Evolutionary conservation across 495 filamentous ascomycete species (phyloP).

Genomic region (Copromyces sp.): DNA sequence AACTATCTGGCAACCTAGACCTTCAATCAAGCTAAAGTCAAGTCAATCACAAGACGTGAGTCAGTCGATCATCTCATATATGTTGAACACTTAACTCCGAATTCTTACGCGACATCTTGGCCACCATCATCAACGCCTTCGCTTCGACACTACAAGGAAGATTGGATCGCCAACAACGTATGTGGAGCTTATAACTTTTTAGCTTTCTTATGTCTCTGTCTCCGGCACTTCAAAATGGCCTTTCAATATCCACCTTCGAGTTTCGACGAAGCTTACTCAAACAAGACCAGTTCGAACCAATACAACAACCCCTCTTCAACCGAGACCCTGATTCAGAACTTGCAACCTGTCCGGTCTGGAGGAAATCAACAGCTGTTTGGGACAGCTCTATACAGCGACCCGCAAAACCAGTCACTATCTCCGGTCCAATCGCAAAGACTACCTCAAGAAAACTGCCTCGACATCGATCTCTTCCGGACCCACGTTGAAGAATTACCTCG

Average conservation of each 20-base stretch:
- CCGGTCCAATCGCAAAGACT: conserved; percentile 16
- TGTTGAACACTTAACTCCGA: conserved; percentile 4
- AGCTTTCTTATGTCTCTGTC: conserved; percentile 4
- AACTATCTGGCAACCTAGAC: not conserved
- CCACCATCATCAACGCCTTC: not conserved
- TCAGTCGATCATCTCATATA: conserved; percentile 14
- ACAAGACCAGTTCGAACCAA: conserved; percentile 31
- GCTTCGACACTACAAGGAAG: not conserved
- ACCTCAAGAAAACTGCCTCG: conserved; percentile 26
- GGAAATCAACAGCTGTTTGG: conserved; percentile 14
- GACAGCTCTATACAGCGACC: conserved; percentile 16
- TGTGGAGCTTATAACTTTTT: conserved; percentile 14
- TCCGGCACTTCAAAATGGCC: conserved; percentile 20
- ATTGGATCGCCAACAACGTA: conserved; percentile 17
- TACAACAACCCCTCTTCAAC: conserved; percentile 27
- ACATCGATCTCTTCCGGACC: conserved; percentile 3
- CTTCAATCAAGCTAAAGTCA: not conserved
- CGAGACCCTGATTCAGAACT: conserved; percentile 24
- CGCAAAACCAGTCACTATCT: conserved; percentile 14
- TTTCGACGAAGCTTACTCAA: conserved; percentile 36
- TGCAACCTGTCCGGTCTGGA: conserved; percentile 22
- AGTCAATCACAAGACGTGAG: not conserved
- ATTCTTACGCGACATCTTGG: conserved; percentile 3
- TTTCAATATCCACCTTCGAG: conserved; percentile 18
- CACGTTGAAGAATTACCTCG: not conserved